These are phyloP conservation scores for Desmodesmus armatus DNA, from an alignment of 139 green algal genomes.

Conservation along the genomic window DNA sequence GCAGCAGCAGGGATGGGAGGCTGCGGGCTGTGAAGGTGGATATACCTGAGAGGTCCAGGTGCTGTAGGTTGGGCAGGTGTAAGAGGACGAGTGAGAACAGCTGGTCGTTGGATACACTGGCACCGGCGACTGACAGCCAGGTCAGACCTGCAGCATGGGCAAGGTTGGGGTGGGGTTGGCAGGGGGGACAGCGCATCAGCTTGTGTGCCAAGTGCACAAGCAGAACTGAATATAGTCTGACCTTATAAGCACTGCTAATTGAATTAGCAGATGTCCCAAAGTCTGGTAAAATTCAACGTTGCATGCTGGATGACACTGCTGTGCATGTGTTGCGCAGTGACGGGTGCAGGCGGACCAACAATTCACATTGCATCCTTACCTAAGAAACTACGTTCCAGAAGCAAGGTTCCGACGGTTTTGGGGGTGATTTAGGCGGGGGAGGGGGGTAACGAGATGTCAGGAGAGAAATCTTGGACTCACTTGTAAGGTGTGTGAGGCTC, in stretches of 20 bases:
- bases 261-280: background rate
- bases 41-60: background rate
- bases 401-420: no score
- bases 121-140: background rate
- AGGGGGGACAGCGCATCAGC: background rate
- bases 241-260: background rate
- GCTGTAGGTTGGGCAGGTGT: background rate
- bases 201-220: background rate
- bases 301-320: no score
- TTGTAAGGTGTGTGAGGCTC: slow-evolving; percentile 34
- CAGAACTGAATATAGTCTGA: background rate
- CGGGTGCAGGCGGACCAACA: no score
- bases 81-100: slow-evolving; percentile 9
- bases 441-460: no score
- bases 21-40: background rate
- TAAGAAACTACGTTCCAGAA: no score
- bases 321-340: no score
- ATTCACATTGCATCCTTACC: no score
- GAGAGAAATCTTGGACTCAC: no score
- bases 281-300: background rate
- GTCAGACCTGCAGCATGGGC: slow-evolving; percentile 9
- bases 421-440: no score
- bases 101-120: background rate
- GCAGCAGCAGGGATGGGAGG: background rate
- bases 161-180: background rate